These are phyloP conservation scores for Solanum tacnaense DNA, from an alignment of 257 asterid species.

Conservation along the genomic window DNA sequence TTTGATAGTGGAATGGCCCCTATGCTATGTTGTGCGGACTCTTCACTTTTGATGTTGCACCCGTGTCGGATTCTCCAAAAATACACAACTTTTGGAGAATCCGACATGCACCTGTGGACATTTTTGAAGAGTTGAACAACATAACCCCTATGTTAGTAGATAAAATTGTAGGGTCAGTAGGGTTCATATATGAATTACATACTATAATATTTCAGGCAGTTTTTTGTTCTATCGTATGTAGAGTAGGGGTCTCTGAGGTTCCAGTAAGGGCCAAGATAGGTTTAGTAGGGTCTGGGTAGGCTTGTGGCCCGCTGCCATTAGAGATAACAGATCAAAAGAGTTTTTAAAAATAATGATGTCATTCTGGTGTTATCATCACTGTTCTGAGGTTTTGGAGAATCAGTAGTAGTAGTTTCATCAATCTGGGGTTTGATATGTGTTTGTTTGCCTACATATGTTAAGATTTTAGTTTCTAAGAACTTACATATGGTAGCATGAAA, in stretches of 20 bases:
- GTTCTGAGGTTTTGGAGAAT: background rate
- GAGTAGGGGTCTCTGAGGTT: background rate
- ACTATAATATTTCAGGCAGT: background rate
- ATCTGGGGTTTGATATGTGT: background rate
- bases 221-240: background rate
- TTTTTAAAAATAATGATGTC: background rate
- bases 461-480: background rate
- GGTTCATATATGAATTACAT: background rate
- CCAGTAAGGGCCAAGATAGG: background rate
- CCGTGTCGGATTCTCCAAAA: background rate
- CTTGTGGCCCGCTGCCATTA: background rate
- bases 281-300: background rate
- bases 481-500: background rate
- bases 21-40: background rate
- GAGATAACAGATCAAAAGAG: background rate
- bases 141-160: background rate
- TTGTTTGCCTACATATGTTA: background rate
- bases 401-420: background rate
- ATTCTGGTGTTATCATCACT: background rate
- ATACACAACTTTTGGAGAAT: background rate
- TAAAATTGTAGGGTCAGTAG: background rate
- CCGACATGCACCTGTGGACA: background rate
- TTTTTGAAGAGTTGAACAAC: background rate
- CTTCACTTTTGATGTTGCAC: background rate
- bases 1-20: background rate